Evolutionary conservation across 2,329 filamentous ascomycete genomes (phyloP), one percentile per base, ranked within the genome.

Genomic region (Coniochaeta prunicola): DNA sequence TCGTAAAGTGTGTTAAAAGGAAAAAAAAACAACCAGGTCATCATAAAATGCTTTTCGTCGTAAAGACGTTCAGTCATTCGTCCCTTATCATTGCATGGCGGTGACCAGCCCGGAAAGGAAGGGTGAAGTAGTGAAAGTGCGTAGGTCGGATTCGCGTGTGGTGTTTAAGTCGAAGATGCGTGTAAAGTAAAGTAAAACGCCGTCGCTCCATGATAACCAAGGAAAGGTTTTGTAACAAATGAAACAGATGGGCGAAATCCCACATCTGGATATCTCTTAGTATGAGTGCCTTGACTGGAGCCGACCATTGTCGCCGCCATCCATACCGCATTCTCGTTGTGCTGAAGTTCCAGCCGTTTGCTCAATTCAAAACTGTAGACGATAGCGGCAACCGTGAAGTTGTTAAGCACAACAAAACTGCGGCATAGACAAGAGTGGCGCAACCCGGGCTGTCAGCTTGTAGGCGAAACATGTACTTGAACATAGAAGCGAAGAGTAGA

Each of bases 1-100:
- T 64, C 61, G 61, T 64, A 59, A 61, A 13, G 10, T 30, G 24
- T 50, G 24, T 28, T 12, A 13, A 62, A 61, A 7, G 45, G 45
- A 30, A 19, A 53, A 33, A 57, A 34, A 58, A 42, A 26, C 59
- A 38, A 38, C 19, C 17, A 38, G 36, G 36, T 38, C 53, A 60
- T 56, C 58, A 54, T 42, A 57, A 59, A 48, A 59, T 56, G 61
- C 58, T 57, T 60, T 55, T 55, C 61, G 64, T 67, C 63, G 54
- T 65, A 62, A 67, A 59, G 66, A 67, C 67, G 65, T 72, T 64
- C 69, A 69, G 67, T 64, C 61, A 63, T 67, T 66, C 67, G 64
- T 66, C 63, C 36, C 36, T 4, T 38, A 17, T n/a, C 36, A n/a
- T 38, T n/a, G 31, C 15, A n/a, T 38, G 36, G 15, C 36, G 36